Percentiles rank a stretch among this genome's conserved stretches.
These are phyloP conservation scores for Cardamine resedifolia DNA, from an alignment of 345 rosid species.

Conservation along the genomic window DNA sequence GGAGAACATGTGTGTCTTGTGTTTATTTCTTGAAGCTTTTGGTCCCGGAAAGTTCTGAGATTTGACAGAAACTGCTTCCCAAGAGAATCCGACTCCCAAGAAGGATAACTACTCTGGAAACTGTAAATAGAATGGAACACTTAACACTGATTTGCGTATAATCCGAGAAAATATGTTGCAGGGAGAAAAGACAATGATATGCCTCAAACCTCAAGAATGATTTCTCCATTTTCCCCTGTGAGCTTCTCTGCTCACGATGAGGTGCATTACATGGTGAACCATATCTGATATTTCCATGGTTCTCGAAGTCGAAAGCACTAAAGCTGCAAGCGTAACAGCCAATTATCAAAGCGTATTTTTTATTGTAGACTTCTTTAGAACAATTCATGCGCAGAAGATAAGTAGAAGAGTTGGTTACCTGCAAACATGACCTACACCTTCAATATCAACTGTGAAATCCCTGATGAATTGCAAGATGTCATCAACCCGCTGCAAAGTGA, in stretches of 20 bases:
- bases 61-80: slow-evolving; percentile 81
- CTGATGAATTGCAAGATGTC: slow-evolving; percentile 87
- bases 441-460: slow-evolving; percentile 77
- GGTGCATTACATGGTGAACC: slow-evolving; percentile 66
- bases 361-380: background rate
- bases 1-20: slow-evolving; percentile 48
- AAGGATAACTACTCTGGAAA: slow-evolving; percentile 83
- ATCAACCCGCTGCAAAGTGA: slow-evolving; percentile 79
- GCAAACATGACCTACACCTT: slow-evolving; percentile 99
- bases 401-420: slow-evolving; percentile 45
- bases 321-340: slow-evolving; percentile 51
- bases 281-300: slow-evolving; percentile 84
- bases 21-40: slow-evolving; percentile 56
- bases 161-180: background rate
- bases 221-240: slow-evolving; percentile 98
- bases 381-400: background rate
- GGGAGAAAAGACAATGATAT: background rate
- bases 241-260: slow-evolving; percentile 61
- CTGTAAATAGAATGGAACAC: slow-evolving; percentile 48
- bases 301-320: slow-evolving; percentile 80
- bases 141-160: slow-evolving; percentile 12
- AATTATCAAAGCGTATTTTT: background rate
- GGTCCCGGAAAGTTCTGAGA: slow-evolving; percentile 80
- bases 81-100: slow-evolving; percentile 77
- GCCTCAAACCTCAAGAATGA: slow-evolving; percentile 82